Percentiles rank a stretch among this genome's conserved stretches.
Evolutionary conservation across 139 green algal genomes (phyloP).

Genomic region (Monoraphidium neglectum): DNA sequence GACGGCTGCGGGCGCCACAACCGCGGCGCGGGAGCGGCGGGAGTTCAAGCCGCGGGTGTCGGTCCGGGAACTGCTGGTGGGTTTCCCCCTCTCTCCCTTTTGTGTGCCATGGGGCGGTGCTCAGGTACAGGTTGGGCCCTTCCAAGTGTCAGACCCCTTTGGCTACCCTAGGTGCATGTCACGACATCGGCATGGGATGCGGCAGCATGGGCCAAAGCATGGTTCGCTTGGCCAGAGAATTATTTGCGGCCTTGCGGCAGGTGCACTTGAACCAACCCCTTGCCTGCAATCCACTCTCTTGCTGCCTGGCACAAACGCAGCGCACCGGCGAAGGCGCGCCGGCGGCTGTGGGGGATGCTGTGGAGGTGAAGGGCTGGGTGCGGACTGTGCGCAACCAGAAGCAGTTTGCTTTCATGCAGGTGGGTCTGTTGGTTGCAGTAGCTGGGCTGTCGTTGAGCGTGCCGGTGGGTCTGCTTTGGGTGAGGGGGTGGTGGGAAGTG

Average conservation of each 20-base stretch:
- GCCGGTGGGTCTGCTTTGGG: no score
- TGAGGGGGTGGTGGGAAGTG: no score
- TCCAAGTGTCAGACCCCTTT: background rate
- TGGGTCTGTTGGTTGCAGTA: background rate
- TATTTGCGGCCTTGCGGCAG: background rate
- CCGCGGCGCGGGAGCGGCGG: background rate
- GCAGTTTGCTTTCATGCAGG: slow-evolving; percentile 56
- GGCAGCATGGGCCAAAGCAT: background rate
- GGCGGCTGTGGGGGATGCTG: background rate
- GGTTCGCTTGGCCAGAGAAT: background rate
- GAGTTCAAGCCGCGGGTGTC: slow-evolving; percentile 18
- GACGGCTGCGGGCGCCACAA: background rate
- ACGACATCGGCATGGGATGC: background rate
- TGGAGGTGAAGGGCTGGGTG: slow-evolving; percentile 50
- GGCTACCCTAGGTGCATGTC: background rate
- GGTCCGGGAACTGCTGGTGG: slow-evolving; percentile 21
- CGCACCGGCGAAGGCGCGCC: background rate
- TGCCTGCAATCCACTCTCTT: background rate
- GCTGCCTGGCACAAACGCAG: background rate
- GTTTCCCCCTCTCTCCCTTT: background rate
- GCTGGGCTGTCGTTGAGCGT: no score
- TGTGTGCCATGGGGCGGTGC: background rate
- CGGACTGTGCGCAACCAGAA: slow-evolving; percentile 51
- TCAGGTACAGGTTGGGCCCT: background rate
- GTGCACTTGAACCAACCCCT: background rate